These are phyloP conservation scores for Candida sojae DNA, from an alignment of 1,139 yeast species.

Conservation along the genomic window DNA sequence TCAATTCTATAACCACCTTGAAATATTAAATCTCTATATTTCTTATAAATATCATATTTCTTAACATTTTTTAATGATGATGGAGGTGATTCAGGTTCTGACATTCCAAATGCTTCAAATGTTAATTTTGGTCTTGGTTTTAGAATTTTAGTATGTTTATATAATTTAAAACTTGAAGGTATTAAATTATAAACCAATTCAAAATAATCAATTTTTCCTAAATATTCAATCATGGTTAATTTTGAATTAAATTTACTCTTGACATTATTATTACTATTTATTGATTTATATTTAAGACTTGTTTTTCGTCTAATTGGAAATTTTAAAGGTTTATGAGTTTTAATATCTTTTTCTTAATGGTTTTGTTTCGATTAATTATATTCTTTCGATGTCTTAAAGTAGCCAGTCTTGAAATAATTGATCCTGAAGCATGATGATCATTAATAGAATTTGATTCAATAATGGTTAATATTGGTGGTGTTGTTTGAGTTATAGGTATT, in stretches of 20 bases:
- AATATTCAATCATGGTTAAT: constrained; percentile 28
- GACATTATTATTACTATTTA: constrained; percentile 14
- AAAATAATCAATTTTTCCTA: constrained; percentile 24
- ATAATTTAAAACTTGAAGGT: constrained; percentile 31
- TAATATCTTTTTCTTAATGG: constrained; percentile 24
- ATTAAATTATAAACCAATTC: constrained; percentile 27
- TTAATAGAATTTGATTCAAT: constrained; percentile 21
- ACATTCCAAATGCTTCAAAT: constrained; percentile 4
- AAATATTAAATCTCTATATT: background rate
- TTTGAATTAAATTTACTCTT: constrained; percentile 23
- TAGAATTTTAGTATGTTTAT: constrained; percentile 21
- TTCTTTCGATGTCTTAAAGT: constrained; percentile 32
- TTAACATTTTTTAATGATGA: background rate
- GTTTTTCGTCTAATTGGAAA: constrained; percentile 41
- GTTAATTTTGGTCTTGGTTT: constrained; percentile 23
- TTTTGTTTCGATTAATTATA: constrained; percentile 32
- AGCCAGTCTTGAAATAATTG: constrained; percentile 34
- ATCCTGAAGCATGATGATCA: constrained; percentile 19
- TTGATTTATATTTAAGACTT: constrained; percentile 29
- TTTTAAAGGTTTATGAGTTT: constrained; percentile 17
- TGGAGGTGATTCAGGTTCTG: background rate
- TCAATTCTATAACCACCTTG: constrained; percentile 16
- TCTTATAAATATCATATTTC: background rate
- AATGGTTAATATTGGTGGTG: constrained; percentile 29
- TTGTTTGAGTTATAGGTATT: background rate